Conservation (phyloP, 768 basidiomycete genomes). For the Termitomyces sp. region DNA sequence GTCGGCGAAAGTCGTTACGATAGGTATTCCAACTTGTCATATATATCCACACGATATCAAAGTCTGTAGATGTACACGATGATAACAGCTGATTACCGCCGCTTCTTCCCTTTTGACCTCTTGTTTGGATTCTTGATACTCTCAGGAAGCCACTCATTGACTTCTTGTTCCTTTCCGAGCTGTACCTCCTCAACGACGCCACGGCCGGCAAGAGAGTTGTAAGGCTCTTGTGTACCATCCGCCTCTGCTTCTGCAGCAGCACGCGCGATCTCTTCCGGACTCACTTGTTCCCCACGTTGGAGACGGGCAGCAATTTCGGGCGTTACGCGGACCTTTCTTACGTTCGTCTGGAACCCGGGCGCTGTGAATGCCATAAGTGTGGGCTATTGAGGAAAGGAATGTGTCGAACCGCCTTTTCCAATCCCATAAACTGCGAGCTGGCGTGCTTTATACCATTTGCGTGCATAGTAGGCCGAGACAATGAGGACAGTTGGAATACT, state of each 20-base stretch:
- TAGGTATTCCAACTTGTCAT: neutral
- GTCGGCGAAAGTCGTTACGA: neutral
- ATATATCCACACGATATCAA: neutral
- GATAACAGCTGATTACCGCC: neutral
- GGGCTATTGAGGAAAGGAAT: neutral
- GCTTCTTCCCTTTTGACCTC: constrained; percentile 18
- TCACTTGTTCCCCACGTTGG: constrained; percentile 45
- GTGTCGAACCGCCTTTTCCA: constrained; percentile 45
- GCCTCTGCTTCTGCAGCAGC: constrained; percentile 38
- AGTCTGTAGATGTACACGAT: neutral
- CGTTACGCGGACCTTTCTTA: constrained; percentile 42
- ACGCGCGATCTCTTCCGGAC: constrained; percentile 44
- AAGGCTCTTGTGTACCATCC: constrained; percentile 8
- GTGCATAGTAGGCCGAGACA: constrained; percentile 38
- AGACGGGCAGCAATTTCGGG: constrained; percentile 51
- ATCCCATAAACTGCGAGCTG: constrained; percentile 42
- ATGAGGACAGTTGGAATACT: constrained; percentile 41
- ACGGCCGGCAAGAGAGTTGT: constrained; percentile 10
- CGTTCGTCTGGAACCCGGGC: constrained; percentile 50
- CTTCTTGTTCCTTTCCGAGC: constrained; percentile 10
- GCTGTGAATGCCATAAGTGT: constrained; percentile 23
- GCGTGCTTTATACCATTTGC: constrained; percentile 45
- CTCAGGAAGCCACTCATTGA: constrained; percentile 50
- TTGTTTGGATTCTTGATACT: constrained; percentile 38
- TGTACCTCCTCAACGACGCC: constrained; percentile 8